Evolutionary conservation across 345 rosid species (phyloP), one percentile per base, ranked within the genome.

Genomic region (Rhizophora mangle): DNA sequence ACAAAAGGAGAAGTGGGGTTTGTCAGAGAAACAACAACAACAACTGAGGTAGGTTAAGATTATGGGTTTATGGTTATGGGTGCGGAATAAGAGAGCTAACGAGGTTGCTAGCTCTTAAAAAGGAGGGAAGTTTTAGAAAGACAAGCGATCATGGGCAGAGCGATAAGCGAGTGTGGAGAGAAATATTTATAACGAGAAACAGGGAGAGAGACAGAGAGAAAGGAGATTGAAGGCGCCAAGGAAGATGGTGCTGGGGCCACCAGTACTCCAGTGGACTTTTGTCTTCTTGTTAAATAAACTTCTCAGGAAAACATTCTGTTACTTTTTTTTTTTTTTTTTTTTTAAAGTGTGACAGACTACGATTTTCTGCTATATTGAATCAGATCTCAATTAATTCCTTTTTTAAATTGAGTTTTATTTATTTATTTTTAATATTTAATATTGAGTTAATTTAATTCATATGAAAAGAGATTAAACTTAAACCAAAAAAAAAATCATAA

Each of bases 211-310:
- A 39, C 2, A 1, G 21, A 34, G 32, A 21, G 8, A 47, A 29
- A 10, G 32, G 32, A 21, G 31, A 21, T 32, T 4, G 21, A 11
- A 20, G 53, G 57, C 13, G 57, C 13, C 32, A 32, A 10, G n/a
- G 20, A 2, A 36, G 1, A 15, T 32, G 19, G 68, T 20, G 60
- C 6, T 58, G 55, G 27, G 60, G 63, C 8, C 32, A 86, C 86
- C 76, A 82, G 75, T 82, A 85, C 87, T 82, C 85, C 69, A 68
- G 87, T 79, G 85, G 90, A 84, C 76, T 80, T 75, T 74, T 19
- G 60, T 57, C 70, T 73, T 63, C 62, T 70, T 80, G 19, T 43
- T 37, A 79, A 69, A 77, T 75, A 85, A 77, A 68, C 34, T 16
- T 58, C 56, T 5, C 21, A 60, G 63, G 73, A 61, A 71, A 39